Conservation (phyloP, 2,329 filamentous ascomycete genomes). For the Aspergillus jensenii region DNA sequence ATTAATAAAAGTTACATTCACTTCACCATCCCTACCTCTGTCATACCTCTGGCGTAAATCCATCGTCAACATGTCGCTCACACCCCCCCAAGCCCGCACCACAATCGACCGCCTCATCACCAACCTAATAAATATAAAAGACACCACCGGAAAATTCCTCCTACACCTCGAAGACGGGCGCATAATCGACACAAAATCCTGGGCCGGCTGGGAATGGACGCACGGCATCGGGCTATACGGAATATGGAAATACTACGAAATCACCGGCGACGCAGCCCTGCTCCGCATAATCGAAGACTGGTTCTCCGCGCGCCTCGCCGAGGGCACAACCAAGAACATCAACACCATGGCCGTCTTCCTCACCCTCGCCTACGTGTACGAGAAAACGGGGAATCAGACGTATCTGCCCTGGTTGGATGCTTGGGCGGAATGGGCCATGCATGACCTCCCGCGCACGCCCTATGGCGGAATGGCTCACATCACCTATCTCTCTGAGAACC, state of each 20-base stretch:
- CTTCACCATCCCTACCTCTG: too few relatives aligned
- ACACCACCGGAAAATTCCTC: slow-evolving; percentile 72
- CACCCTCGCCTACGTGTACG: slow-evolving; percentile 75
- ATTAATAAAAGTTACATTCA: too few relatives aligned
- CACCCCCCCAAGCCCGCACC: slow-evolving; percentile 32
- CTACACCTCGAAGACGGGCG: slow-evolving; percentile 69
- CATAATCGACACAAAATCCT: slow-evolving; percentile 80
- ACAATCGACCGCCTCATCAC: slow-evolving; percentile 67
- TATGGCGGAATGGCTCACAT: slow-evolving; percentile 74
- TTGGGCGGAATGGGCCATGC: slow-evolving; percentile 82
- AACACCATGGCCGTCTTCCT: slow-evolving; percentile 81
- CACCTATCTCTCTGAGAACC: slow-evolving; percentile 69
- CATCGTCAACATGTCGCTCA: not conserved
- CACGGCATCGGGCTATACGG: slow-evolving; percentile 79
- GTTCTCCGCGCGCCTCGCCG: slow-evolving; percentile 68
- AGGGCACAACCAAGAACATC: slow-evolving; percentile 79
- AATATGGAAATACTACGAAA: slow-evolving; percentile 76
- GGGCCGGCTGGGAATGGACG: slow-evolving; percentile 75
- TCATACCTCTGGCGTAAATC: too few relatives aligned
- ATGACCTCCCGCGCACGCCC: slow-evolving; percentile 70
- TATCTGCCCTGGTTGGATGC: slow-evolving; percentile 76
- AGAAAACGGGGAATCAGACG: slow-evolving; percentile 65
- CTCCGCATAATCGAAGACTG: slow-evolving; percentile 70
- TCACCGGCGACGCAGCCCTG: slow-evolving; percentile 62
- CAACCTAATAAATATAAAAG: slow-evolving; percentile 75